Conservation (phyloP, 2,329 filamentous ascomycete species). For the Claviceps sp. region DNA sequence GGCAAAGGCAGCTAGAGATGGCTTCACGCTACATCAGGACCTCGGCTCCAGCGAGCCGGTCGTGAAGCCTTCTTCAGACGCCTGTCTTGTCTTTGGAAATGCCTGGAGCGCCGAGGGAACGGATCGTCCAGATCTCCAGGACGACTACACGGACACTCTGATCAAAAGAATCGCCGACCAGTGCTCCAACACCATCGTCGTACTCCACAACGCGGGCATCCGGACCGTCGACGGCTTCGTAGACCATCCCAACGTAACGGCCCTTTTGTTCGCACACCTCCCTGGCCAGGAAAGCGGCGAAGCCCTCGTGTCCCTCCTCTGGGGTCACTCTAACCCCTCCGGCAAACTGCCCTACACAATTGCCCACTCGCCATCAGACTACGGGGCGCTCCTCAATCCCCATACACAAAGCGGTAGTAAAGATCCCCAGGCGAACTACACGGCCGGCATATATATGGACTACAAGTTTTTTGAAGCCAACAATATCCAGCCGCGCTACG, state of each 20-base stretch:
- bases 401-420: constrained; percentile 33
- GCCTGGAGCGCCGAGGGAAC: constrained; percentile 60
- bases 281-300: constrained; percentile 50
- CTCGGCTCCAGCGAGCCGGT: constrained; percentile 32
- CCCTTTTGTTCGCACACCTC: constrained; percentile 48
- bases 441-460: constrained; percentile 37
- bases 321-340: constrained; percentile 41
- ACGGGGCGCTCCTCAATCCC: constrained; percentile 29
- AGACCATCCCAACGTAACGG: constrained; percentile 50
- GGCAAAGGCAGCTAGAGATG: constrained; percentile 37
- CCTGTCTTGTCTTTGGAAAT: constrained; percentile 56
- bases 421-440: constrained; percentile 38
- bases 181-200: constrained; percentile 49
- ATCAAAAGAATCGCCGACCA: constrained; percentile 42
- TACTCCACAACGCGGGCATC: constrained; percentile 48
- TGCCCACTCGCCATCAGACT: constrained; percentile 41
- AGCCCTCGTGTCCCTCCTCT: constrained; percentile 41
- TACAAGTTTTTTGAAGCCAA: constrained; percentile 40
- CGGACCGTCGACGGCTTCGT: constrained; percentile 44
- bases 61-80: constrained; percentile 38
- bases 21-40: constrained; percentile 46
- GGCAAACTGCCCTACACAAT: constrained; percentile 51
- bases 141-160: constrained; percentile 49
- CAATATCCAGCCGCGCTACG: constrained; percentile 35
- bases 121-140: constrained; percentile 45